Percentiles rank a stretch among this genome's conserved stretches.
phyloP scores from a whole-genome alignment of 371 early-diverging fungal species.

The Choanephora cucurbitarum region DNA sequence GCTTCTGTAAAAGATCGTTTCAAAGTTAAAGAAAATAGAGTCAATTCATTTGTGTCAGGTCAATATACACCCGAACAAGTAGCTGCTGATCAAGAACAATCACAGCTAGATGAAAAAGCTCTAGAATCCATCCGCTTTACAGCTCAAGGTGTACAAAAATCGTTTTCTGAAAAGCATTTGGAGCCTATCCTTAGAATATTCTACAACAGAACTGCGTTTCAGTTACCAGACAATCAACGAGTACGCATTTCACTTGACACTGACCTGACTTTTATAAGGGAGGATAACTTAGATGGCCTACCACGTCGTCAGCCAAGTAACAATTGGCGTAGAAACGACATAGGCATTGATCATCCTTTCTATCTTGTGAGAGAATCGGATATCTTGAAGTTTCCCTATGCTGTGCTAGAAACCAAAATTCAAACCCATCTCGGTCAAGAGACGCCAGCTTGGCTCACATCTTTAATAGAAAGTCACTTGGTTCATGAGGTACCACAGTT shows the following conservation, averaged over 20 bases:
- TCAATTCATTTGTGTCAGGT: constrained; percentile 59
- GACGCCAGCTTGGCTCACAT: constrained; percentile 90
- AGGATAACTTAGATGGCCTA: constrained; percentile 75
- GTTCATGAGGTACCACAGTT: constrained; percentile 98
- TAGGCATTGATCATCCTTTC: constrained; percentile 86
- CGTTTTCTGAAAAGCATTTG: constrained; percentile 76
- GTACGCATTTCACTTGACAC: constrained; percentile 97
- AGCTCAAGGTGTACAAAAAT: constrained; percentile 70
- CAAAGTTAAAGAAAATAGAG: constrained; percentile 43
- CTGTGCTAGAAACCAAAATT: constrained; percentile 94
- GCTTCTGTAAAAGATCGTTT: constrained; percentile 66
- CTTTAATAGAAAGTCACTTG: constrained; percentile 80
- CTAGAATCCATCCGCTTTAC: constrained; percentile 12
- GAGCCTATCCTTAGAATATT: constrained; percentile 88
- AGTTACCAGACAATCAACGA: constrained; percentile 92
- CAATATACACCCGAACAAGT: constrained; percentile 85
- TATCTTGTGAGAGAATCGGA: constrained; percentile 75
- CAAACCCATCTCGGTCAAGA: constrained; percentile 83
- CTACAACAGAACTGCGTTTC: constrained; percentile 98
- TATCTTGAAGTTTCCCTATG: constrained; percentile 89
- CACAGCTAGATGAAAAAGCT: constrained; percentile 49
- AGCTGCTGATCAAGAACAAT: constrained; percentile 68
- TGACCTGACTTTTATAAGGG: constrained; percentile 94
- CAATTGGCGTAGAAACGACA: constrained; percentile 92
- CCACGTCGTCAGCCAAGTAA: constrained; percentile 55